These are phyloP conservation scores for Gloeostereum incarnatum DNA, from an alignment of 768 basidiomycete genomes.

Conservation along the genomic window DNA sequence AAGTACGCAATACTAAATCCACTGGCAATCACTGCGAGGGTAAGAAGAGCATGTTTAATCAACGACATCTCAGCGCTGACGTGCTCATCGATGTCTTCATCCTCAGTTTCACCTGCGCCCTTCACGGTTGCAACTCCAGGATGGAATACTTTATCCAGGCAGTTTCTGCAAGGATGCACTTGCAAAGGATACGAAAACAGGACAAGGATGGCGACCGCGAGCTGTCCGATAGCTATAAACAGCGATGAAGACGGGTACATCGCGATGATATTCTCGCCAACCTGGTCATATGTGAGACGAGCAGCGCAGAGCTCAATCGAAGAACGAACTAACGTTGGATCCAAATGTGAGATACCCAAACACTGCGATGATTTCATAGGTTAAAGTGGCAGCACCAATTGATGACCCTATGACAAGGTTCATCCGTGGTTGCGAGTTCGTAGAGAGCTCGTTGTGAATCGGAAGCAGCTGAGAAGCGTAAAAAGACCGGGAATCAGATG, in stretches of 20 bases:
- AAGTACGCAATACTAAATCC: conserved; percentile 73
- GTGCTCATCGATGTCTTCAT: conserved; percentile 55
- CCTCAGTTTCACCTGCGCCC: conserved; percentile 36
- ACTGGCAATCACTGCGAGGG: conserved; percentile 49
- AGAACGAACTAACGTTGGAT: conserved; percentile 43
- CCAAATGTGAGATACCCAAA: conserved; percentile 95
- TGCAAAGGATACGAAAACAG: conserved; percentile 93
- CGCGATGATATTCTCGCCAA: conserved; percentile 88
- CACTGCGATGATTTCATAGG: conserved; percentile 83
- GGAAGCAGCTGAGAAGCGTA: conserved; percentile 64
- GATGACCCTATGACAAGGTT: conserved; percentile 82
- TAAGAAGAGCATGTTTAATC: conserved; percentile 62
- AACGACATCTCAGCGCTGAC: conserved; percentile 51
- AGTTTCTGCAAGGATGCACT: conserved; percentile 88
- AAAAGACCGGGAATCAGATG: conserved; percentile 1
- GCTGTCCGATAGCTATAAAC: conserved; percentile 87
- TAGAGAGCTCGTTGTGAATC: conserved; percentile 83
- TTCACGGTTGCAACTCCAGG: conserved; percentile 27
- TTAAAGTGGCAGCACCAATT: conserved; percentile 74
- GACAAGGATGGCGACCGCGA: conserved; percentile 88
- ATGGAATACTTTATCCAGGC: conserved; percentile 83
- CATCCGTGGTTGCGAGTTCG: conserved; percentile 75
- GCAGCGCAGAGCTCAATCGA: conserved; percentile 1
- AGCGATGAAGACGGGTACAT: conserved; percentile 90
- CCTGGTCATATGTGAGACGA: conserved; percentile 28